Evolutionary conservation across 495 filamentous ascomycete genomes (phyloP).

Genomic region (Penicillium angulare): DNA sequence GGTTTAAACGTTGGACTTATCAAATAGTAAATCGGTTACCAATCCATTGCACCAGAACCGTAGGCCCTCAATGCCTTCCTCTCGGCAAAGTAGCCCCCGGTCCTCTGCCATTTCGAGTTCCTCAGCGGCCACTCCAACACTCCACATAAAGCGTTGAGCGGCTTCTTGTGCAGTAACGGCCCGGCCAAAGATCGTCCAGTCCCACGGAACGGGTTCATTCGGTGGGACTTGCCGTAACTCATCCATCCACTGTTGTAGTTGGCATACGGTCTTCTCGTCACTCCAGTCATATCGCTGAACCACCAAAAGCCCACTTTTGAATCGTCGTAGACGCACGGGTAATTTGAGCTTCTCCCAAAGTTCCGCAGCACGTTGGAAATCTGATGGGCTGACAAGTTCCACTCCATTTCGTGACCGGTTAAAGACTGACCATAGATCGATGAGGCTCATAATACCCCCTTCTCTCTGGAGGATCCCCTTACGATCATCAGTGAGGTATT

Average conservation of each 20-base stretch:
- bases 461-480: constrained; percentile 77
- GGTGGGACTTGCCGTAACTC: constrained; percentile 67
- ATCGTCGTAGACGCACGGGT: constrained; percentile 80
- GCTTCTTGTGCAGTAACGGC: constrained; percentile 88
- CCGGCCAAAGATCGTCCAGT: constrained; percentile 72
- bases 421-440: constrained; percentile 96
- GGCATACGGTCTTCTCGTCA: constrained; percentile 82
- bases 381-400: constrained; percentile 85
- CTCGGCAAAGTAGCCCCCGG: constrained; percentile 75
- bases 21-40: not conserved
- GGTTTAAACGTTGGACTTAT: not conserved
- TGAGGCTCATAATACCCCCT: constrained; percentile 91
- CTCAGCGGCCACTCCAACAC: constrained; percentile 93
- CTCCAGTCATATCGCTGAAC: constrained; percentile 87
- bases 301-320: constrained; percentile 89
- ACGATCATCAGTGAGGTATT: constrained; percentile 89
- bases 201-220: constrained; percentile 65
- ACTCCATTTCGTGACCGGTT: constrained; percentile 95
- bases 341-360: constrained; percentile 87
- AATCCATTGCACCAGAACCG: constrained; percentile 79
- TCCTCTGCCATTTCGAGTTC: constrained; percentile 97
- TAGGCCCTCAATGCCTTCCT: constrained; percentile 79
- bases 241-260: constrained; percentile 72
- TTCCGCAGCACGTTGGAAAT: constrained; percentile 85
- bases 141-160: constrained; percentile 94